Evolutionary conservation across 2,329 filamentous ascomycete species (phyloP), one percentile per base, ranked within the genome.

Genomic region (Talaromyces piceae): DNA sequence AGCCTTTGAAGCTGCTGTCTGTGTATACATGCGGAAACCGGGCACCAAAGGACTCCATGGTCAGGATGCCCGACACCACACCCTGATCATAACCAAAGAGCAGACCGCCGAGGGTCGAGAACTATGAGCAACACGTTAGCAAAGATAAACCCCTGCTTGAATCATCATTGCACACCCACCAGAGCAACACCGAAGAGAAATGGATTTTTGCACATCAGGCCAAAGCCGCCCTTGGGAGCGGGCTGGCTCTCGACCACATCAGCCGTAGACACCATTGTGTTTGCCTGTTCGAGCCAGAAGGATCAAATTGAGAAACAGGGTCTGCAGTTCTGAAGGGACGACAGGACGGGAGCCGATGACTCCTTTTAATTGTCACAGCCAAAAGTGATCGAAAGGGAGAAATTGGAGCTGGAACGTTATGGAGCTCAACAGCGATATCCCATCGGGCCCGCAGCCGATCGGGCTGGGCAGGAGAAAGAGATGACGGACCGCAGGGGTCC

Each of bases 61-160:
- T 69, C 26, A 76, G 59, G 1, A 76, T 68, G n/a, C 71, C 72
- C 1, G 71, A 74, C 6, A 77, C 65, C 13, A 77, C 74, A 3
- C 74, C 75, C 47, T 77, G 75, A 49, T 77, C 74, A 58, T 77
- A 77, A 1, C 75, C 75, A 33, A 73, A 77, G 1, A 76, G 64
- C 18, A 77, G 66, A 61, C 64, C 61, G n/a, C 70, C 70, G 0
- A 73, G 59, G 1, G 69, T 71, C 5, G 69, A 66, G 63, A 69
- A 69, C 70, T 68, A 33, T 23, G 23, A 13, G 2, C 6, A 13
- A 5, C 4, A 9, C 18, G 28, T 37, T 18, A 16, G 39, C 43
- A 28, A 6, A 28, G 41, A 3, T 18, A 39, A n/a, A 18, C 2
- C 1, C 23, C 13, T 20, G 3, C 16, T 51, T 16, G 46, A n/a